phyloP scores from a whole-genome alignment of 2,329 filamentous ascomycete species.

The Fusarium sp. region DNA sequence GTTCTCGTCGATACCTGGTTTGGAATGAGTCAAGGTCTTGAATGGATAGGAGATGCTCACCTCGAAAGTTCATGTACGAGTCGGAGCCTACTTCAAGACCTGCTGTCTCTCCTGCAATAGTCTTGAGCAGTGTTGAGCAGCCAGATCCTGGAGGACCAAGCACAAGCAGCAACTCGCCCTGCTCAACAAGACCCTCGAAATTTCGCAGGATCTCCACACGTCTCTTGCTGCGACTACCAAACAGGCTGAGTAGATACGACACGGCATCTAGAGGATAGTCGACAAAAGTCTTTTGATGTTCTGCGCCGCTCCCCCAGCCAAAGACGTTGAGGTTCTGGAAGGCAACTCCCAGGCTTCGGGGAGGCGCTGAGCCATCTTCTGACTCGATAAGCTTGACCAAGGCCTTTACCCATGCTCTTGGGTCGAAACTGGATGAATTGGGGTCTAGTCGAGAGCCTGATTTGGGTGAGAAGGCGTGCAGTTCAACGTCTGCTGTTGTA shows the following conservation, averaged over 20 bases:
- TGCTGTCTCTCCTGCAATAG: slow-evolving; percentile 63
- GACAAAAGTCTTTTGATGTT: slow-evolving; percentile 41
- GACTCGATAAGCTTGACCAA: slow-evolving; percentile 44
- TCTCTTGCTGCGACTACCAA: slow-evolving; percentile 11
- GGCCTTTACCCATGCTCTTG: slow-evolving; percentile 44
- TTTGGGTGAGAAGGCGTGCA: slow-evolving; percentile 36
- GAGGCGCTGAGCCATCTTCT: slow-evolving; percentile 38
- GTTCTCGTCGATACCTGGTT: slow-evolving; percentile 44
- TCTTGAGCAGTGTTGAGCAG: slow-evolving; percentile 68
- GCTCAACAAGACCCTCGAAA: slow-evolving; percentile 47
- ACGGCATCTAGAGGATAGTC: slow-evolving; percentile 39
- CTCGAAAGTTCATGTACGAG: slow-evolving; percentile 63
- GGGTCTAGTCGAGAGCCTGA: slow-evolving; percentile 42
- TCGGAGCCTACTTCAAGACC: slow-evolving; percentile 46
- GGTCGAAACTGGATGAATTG: slow-evolving; percentile 42
- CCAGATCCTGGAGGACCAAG: slow-evolving; percentile 66
- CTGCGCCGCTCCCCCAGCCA: slow-evolving; percentile 42
- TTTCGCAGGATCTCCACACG: slow-evolving; percentile 44
- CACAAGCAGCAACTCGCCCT: slow-evolving; percentile 47
- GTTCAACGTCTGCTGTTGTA: slow-evolving; percentile 23
- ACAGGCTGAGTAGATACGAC: slow-evolving; percentile 4
- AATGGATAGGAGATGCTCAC: slow-evolving; percentile 26
- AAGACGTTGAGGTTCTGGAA: slow-evolving; percentile 44
- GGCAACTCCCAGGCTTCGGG: slow-evolving; percentile 44
- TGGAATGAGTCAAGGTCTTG: not conserved